A percentile compares a stretch with the other conserved stretches of the same genome.
These are phyloP conservation scores for Andrographis paniculata DNA, from an alignment of 305 asterid genomes.

Conservation along the genomic window DNA sequence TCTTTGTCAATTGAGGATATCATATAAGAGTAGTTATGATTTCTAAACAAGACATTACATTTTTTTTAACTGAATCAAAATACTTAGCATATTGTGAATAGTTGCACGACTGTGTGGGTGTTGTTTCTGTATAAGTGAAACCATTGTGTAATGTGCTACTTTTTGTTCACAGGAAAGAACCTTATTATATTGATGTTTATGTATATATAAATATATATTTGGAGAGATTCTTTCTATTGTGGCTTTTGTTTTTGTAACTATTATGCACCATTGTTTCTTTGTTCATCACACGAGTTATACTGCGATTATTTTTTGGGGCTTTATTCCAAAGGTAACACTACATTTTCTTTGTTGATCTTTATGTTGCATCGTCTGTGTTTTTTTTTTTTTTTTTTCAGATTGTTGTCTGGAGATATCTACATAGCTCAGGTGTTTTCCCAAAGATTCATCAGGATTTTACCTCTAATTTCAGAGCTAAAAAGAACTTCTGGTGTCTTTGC, in stretches of 20 bases:
- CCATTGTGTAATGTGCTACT: too few species aligned
- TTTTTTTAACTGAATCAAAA: too few species aligned
- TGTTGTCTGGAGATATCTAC: conserved; percentile 90
- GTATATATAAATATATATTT: not conserved
- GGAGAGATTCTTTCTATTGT: not conserved
- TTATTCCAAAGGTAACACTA: not conserved
- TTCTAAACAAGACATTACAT: too few species aligned
- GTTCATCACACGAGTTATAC: not conserved
- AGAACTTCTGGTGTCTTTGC: conserved; percentile 99
- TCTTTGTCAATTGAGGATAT: too few species aligned
- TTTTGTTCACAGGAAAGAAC: too few species aligned
- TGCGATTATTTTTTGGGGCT: not conserved
- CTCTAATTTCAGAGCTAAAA: conserved; percentile 87
- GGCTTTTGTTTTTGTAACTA: not conserved
- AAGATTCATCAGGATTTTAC: conserved; percentile 60
- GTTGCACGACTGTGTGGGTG: too few species aligned
- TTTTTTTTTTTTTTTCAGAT: conserved; percentile 54
- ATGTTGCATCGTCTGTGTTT: conserved; percentile 7
- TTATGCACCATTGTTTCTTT: not conserved
- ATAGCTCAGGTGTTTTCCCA: conserved; percentile 88
- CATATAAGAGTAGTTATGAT: too few species aligned
- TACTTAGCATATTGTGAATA: too few species aligned
- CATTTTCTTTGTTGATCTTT: conserved; percentile 1
- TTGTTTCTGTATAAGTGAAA: too few species aligned
- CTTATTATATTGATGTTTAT: not conserved